Evolutionary conservation across 495 filamentous ascomycete species (phyloP).

Genomic region (Xylaria longipes): DNA sequence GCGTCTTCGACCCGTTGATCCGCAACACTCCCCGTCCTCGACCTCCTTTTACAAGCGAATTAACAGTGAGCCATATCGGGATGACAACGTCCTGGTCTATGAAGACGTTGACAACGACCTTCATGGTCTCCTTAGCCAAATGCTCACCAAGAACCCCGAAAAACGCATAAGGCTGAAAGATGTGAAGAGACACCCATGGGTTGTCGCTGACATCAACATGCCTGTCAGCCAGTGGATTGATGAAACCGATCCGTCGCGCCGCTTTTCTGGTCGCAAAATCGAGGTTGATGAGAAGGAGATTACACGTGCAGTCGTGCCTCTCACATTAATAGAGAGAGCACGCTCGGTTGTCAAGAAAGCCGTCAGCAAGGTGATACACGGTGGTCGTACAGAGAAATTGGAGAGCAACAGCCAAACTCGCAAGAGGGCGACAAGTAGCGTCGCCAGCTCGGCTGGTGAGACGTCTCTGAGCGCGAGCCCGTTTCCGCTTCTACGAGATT

Average conservation of each 20-base stretch:
- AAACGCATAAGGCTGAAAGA: conserved; percentile 88
- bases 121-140: conserved; percentile 76
- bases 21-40: conserved; percentile 55
- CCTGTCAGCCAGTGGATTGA: conserved; percentile 79
- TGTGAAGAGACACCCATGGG: conserved; percentile 97
- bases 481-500: conserved; percentile 51
- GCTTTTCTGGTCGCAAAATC: conserved; percentile 85
- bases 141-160: conserved; percentile 87
- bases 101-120: conserved; percentile 86
- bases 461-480: conserved; percentile 43
- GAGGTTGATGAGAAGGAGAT: conserved; percentile 92
- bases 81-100: conserved; percentile 75
- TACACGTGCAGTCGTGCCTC: conserved; percentile 84
- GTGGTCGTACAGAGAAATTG: conserved; percentile 56
- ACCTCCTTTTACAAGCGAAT: conserved; percentile 62
- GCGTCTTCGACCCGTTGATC: conserved; percentile 78
- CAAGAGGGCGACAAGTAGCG: conserved; percentile 63
- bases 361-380: conserved; percentile 64
- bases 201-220: conserved; percentile 79
- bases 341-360: conserved; percentile 72
- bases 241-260: conserved; percentile 84
- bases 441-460: conserved; percentile 59
- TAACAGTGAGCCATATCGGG: conserved; percentile 55
- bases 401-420: conserved; percentile 60
- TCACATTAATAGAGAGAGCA: conserved; percentile 82